Percentiles rank a stretch among this genome's conserved stretches.
phyloP scores from a whole-genome alignment of 768 basidiomycete species.

The Pleurotus tuber-regium region DNA sequence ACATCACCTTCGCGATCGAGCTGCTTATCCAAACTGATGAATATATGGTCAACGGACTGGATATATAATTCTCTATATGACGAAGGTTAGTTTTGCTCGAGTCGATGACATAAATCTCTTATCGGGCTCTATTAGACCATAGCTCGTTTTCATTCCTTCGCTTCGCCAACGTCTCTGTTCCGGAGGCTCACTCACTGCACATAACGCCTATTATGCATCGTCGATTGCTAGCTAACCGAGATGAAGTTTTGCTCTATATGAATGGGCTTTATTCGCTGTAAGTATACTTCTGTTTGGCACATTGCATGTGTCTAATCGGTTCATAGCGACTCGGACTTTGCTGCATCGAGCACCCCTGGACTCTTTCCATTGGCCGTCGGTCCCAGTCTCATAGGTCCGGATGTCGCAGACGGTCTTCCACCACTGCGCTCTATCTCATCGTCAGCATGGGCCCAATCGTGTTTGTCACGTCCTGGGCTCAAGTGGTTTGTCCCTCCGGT shows the following conservation, averaged over 20 bases:
- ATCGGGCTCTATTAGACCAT: constrained; percentile 22
- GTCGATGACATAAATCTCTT: no score
- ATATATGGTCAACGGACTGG: constrained; percentile 89
- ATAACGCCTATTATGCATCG: constrained; percentile 58
- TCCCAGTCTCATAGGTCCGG: constrained; percentile 27
- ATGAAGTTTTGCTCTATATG: constrained; percentile 39
- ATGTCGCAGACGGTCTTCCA: constrained; percentile 44
- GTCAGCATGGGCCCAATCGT: constrained; percentile 69
- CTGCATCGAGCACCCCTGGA: constrained; percentile 31
- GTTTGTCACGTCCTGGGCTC: constrained; percentile 73
- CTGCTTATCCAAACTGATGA: constrained; percentile 66
- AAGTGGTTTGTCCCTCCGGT: constrained; percentile 86
- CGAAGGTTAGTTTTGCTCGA: constrained; percentile 56
- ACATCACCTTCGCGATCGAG: constrained; percentile 47
- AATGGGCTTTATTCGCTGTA: constrained; percentile 45
- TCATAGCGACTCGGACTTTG: constrained; percentile 54
- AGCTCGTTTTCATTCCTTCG: constrained; percentile 81
- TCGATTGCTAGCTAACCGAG: constrained; percentile 44
- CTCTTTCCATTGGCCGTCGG: constrained; percentile 33
- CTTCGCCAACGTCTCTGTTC: constrained; percentile 58
- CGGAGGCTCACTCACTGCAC: constrained; percentile 64
- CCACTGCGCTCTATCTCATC: constrained; percentile 59
- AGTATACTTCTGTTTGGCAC: constrained; percentile 13
- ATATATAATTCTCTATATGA: constrained; percentile 68
- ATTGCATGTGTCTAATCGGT: background rate